Percentiles rank a stretch among this genome's conserved stretches.
phyloP scores from a whole-genome alignment of 2,329 filamentous ascomycete species.

The Botrytis galanthina region DNA sequence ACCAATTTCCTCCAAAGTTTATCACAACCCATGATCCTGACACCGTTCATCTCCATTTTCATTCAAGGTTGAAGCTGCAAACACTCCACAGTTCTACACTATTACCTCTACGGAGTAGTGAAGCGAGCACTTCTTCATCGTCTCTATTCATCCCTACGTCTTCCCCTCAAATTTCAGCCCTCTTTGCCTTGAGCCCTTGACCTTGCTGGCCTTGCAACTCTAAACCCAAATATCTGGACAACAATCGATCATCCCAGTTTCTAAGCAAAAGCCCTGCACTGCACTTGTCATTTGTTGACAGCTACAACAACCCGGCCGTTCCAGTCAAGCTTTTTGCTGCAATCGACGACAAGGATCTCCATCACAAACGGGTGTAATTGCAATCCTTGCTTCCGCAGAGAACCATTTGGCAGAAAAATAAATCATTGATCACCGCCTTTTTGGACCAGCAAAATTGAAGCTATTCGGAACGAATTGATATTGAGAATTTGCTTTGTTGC shows the following conservation, averaged over 20 bases:
- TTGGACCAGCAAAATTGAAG: neutral
- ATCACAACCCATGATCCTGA: slow-evolving; percentile 1
- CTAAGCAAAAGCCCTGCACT: neutral
- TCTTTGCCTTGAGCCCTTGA: slow-evolving; percentile 2
- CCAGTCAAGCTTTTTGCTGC: slow-evolving; percentile 19
- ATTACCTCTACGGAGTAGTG: neutral
- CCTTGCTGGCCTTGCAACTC: slow-evolving; percentile 14
- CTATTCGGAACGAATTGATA: slow-evolving; percentile 3
- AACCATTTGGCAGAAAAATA: neutral
- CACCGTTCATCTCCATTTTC: neutral
- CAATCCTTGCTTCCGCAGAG: slow-evolving; percentile 17
- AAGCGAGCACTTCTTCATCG: neutral
- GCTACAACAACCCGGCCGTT: slow-evolving; percentile 13
- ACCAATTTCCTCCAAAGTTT: neutral
- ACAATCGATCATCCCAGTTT: slow-evolving; percentile 15
- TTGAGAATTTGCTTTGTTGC: neutral
- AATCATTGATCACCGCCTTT: slow-evolving; percentile 4
- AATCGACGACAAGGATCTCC: slow-evolving; percentile 16
- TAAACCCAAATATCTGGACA: slow-evolving; percentile 12
- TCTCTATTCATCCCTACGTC: neutral
- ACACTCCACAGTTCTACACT: neutral
- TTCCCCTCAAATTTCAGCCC: slow-evolving; percentile 2
- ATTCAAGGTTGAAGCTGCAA: slow-evolving; percentile 3
- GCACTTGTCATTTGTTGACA: slow-evolving; percentile 16
- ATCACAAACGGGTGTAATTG: slow-evolving; percentile 16